Evolutionary conservation across 768 basidiomycete species (phyloP).

Genomic region (Suillus americanus): DNA sequence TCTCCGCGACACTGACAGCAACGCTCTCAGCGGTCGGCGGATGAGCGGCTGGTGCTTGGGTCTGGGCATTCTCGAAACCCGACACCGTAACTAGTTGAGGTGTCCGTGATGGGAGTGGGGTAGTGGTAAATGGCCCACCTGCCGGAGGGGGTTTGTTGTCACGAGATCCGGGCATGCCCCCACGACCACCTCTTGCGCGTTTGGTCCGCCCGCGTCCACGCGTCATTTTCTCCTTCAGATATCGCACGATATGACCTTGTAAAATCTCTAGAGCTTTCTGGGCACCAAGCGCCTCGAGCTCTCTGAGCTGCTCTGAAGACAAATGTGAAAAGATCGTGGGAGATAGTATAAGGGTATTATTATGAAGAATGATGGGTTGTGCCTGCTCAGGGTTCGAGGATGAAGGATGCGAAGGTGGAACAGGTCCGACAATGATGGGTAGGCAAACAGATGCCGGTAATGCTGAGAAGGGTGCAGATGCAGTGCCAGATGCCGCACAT

Average conservation of each 20-base stretch:
- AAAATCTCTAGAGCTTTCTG: slow-evolving; percentile 79
- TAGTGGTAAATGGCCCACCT: slow-evolving; percentile 45
- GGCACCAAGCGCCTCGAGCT: slow-evolving; percentile 79
- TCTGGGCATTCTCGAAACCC: slow-evolving; percentile 4
- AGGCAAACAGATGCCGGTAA: slow-evolving; percentile 52
- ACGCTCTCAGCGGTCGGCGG: slow-evolving; percentile 19
- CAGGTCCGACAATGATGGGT: slow-evolving; percentile 75
- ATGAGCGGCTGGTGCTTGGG: neutral
- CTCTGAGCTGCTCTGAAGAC: slow-evolving; percentile 67
- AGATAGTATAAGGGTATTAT: slow-evolving; percentile 80
- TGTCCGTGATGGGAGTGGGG: slow-evolving; percentile 34
- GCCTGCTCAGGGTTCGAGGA: slow-evolving; percentile 42
- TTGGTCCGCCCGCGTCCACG: slow-evolving; percentile 23
- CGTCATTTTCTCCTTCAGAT: slow-evolving; percentile 70
- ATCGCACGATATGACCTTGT: slow-evolving; percentile 82
- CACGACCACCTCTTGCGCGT: slow-evolving; percentile 10
- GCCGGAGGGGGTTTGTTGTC: neutral
- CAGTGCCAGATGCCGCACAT: slow-evolving; percentile 9
- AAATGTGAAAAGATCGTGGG: slow-evolving; percentile 83
- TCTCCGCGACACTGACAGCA: slow-evolving; percentile 17
- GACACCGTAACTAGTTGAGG: slow-evolving; percentile 12
- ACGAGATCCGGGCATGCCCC: slow-evolving; percentile 1
- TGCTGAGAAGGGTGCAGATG: slow-evolving; percentile 27
- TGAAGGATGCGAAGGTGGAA: slow-evolving; percentile 62
- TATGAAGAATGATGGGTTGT: slow-evolving; percentile 75